Conservation (phyloP, 305 asterid genomes). For the Nicotiana rustica region DNA sequence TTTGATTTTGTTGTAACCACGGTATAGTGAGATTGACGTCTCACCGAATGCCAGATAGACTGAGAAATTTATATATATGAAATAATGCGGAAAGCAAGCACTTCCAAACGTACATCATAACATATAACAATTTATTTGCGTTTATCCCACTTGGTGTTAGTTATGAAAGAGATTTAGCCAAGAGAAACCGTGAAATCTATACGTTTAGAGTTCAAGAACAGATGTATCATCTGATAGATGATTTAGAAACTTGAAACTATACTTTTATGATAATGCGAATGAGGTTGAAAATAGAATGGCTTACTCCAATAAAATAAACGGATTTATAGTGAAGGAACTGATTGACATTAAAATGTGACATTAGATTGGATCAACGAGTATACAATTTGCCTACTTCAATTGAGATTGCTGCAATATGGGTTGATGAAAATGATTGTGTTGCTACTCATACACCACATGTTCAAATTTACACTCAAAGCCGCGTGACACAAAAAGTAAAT, state of each 20-base stretch:
- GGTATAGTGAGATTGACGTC: too few species aligned
- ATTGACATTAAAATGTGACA: background rate
- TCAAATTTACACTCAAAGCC: background rate
- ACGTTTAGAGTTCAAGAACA: too few species aligned
- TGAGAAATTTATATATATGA: too few species aligned
- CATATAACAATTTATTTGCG: too few species aligned
- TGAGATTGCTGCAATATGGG: conserved; percentile 13
- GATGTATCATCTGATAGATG: background rate
- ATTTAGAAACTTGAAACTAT: background rate
- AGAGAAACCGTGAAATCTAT: background rate
- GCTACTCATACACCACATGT: background rate
- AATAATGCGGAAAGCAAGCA: too few species aligned
- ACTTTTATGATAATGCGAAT: background rate
- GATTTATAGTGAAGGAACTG: background rate
- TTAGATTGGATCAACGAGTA: background rate
- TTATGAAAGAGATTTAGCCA: background rate
- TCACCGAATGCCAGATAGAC: too few species aligned
- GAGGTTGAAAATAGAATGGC: background rate
- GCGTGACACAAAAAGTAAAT: background rate
- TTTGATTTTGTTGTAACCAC: too few species aligned
- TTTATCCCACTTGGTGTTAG: too few species aligned
- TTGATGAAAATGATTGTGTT: background rate
- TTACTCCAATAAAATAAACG: background rate
- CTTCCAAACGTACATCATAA: too few species aligned
- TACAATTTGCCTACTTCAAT: background rate